Base-by-base conservation (phyloP, 2,329 filamentous ascomycete species). In the Talaromyces sp. region DNA sequence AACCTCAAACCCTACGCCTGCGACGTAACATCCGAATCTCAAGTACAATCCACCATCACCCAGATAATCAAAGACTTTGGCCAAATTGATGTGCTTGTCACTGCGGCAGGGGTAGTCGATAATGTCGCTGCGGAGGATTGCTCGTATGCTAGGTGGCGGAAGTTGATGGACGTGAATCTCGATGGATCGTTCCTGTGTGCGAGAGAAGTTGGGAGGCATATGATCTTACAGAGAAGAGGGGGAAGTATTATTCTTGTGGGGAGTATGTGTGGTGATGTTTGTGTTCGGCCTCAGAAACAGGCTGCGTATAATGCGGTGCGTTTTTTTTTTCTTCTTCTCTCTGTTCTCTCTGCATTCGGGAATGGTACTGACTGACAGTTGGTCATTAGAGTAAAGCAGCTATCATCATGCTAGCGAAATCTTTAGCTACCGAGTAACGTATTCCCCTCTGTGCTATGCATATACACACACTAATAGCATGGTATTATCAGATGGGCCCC, bases 231-330 rank as follows among this genome's bases (percentile, higher is more conserved):
- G 43, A 9, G 31, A 2, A 33, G 31, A 2, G 43, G 43, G 0
- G 65, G 64, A 2, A 62, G 56, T 45, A 66, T 67, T 17, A 60
- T 68, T n/a, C 45, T 68, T 21, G 62, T 68, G 28, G 65, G 64
- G 2, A 65, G 62, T 40, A 73, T 74, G 66, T 69, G 66, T 35
- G 67, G 64, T 9, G 63, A 61, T 11, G 66, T 72, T 46, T 70
- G 67, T 61, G 67, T 70, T 2, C 60, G 65, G n/a, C 71, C 71
- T 19, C 70, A 73, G 59, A 73, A 73, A 53, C 71, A 73, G 58
- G 65, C 68, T 8, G 70, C 70, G 1, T 73, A 74, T 53, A 73
- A 73, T 59, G 66, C 72, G 22, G 69, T 70, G 63, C 39, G 67
- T 63, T 37, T 19, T 22, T 25, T 39, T 6, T 48, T 2, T 28